Base-by-base conservation (phyloP, 179 eudicot species). In the Sideroxylon spinosum region DNA sequence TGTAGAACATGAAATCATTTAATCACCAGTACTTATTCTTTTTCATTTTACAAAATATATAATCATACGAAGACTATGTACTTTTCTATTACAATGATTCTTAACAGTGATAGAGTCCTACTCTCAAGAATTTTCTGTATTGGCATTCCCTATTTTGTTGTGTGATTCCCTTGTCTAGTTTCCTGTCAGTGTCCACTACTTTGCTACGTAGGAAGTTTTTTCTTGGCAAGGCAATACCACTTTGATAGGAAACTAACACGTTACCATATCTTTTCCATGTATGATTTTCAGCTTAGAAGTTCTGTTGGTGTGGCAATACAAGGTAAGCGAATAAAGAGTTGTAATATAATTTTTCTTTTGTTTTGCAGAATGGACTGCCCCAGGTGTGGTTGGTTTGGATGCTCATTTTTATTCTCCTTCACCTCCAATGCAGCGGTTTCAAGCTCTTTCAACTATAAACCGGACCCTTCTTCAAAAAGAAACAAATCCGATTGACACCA, bases 391-490 rank as follows among this genome's bases (percentile, higher is more conserved):
- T 65, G 68, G 82, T 52, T 81, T 89, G 19, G 82, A 52, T 78
- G 74, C 92, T 74, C 84, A 85, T 46, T 84, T 82, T 52, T 84
- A 76, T 25, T 86, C 90, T 72, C 78, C 88, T 82, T 82, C 87
- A 28, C 83, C 85, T 22, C 82, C 87, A 16, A 55, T 53, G 84
- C 89, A 87, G 85, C 83, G 90, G 26, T 76, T 84, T 81, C 85
- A 86, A 67, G 86, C 88, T 26, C 89, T 84, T 79, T 82, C 87
- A 37, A 78, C 66, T 50, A 76, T 84, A 76, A 90, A 91, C 62
- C 82, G 86, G 63, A 79, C 80, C 63, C 71, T 83, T 69, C 77
- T 76, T 72, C 83, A 88, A 66, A 77, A 78, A 53, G 82, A 81
- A 80, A 71, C 71, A 65, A 78, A 77, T 72, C 82, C 92, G 25